Base-by-base conservation (phyloP, 2,329 filamentous ascomycete species). In the Microthyrium microscopicum region DNA sequence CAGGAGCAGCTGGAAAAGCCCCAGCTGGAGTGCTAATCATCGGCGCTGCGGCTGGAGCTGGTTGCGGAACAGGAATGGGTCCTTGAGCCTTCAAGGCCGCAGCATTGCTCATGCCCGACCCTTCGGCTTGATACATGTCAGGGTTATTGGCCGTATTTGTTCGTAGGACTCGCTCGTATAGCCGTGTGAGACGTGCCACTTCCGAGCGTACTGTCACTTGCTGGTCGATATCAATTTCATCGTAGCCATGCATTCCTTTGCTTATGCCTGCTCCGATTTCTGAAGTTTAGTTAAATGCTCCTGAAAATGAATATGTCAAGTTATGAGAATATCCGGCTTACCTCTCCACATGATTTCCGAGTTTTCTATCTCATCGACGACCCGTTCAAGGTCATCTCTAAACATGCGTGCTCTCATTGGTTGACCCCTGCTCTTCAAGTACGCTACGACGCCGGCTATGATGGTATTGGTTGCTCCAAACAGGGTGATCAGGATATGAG, bases 151-250 rank as follows among this genome's bases (percentile, higher is more conserved):
- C 26, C 5, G 32, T 38, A 26, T 38, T 38, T n/a, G 20, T 36
- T n/a, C 36, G 19, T 8, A 38, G 27, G 5, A 33, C 36, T 8
- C 29, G 32, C 18, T 38, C 36, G 26, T 38, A 38, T 8, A 38
- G 31, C 20, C 36, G 36, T 3, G 36, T 38, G 11, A 38, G 19
- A 15, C 36, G 13, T 11, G 36, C 36, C n/a, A 38, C 33, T 15
- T 38, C 36, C 9, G 49, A 54, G 2, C 57, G 42, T 1, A 60
- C 56, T n/a, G 54, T 60, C 20, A 61, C 56, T 4, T 43, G 40
- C 17, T 57, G 53, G 21, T 60, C 57, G 3, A 53, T 58, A 33
- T 59, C 56, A 26, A 62, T 58, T 25, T 58, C 58, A 36, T 58
- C 54, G 40, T 61, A 62, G 8, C 58, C 58, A 35, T 62, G 56